A percentile compares a stretch with the other conserved stretches of the same genome.
Evolutionary conservation across 75 land plant species (phyloP).

Genomic region (Pinus albicaulis): DNA sequence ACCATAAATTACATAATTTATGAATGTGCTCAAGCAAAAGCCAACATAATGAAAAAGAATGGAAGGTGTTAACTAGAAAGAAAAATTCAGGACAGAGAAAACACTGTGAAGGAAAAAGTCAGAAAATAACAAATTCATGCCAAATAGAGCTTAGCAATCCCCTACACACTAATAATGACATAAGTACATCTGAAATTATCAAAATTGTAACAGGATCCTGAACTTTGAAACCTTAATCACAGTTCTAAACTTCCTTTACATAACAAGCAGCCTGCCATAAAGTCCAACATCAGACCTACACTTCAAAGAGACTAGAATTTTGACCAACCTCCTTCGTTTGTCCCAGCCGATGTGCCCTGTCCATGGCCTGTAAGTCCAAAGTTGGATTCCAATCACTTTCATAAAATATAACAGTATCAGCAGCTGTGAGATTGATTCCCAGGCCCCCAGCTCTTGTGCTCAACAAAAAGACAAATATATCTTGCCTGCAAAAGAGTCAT

Average conservation of each 20-base stretch:
- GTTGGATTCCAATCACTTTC: slow-evolving; percentile 99
- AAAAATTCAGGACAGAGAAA: not conserved
- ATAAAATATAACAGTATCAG: slow-evolving; percentile 98
- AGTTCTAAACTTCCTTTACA: slow-evolving; percentile 1
- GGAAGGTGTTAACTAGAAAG: not conserved
- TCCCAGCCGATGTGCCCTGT: slow-evolving; percentile 96
- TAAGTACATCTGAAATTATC: not conserved
- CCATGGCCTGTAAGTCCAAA: slow-evolving; percentile 97
- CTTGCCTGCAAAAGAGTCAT: slow-evolving; percentile 54
- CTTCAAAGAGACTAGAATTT: not conserved
- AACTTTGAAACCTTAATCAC: no score
- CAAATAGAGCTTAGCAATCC: not conserved
- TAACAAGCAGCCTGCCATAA: not conserved
- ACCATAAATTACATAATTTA: slow-evolving; percentile 9
- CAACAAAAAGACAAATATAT: slow-evolving; percentile 93
- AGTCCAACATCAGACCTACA: not conserved
- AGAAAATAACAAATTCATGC: not conserved
- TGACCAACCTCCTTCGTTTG: slow-evolving; percentile 92
- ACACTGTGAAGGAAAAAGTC: not conserved
- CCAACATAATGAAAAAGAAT: not conserved
- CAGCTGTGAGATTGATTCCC: slow-evolving; percentile 98
- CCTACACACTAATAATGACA: not conserved
- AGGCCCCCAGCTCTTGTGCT: slow-evolving; percentile 99
- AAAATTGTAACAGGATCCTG: no score
- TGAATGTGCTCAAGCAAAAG: not conserved